Conservation (phyloP, 495 filamentous ascomycete genomes). For the Neurospora cerealis region DNA sequence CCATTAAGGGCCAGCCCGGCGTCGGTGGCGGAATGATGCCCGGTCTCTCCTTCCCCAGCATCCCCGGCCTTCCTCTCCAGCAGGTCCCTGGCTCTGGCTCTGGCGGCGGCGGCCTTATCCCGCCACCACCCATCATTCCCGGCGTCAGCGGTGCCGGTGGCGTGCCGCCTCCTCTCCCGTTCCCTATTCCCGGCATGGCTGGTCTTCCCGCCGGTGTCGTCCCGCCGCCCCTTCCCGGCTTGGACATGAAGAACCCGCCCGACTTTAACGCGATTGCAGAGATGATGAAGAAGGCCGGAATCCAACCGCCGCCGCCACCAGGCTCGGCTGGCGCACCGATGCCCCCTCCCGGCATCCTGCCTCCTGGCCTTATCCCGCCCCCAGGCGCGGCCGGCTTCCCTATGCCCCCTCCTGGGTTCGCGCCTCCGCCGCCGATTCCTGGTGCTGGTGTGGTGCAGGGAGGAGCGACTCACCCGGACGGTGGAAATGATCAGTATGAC, state of each 20-base stretch:
- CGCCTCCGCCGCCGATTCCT: conserved; percentile 18
- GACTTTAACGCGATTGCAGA: conserved; percentile 60
- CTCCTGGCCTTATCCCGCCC: conserved; percentile 42
- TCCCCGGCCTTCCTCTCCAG: conserved; percentile 40
- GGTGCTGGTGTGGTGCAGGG: conserved; percentile 19
- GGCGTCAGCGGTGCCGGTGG: conserved; percentile 2
- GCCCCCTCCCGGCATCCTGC: conserved; percentile 38
- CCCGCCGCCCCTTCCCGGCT: conserved; percentile 35
- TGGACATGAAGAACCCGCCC: conserved; percentile 50
- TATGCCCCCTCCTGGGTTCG: conserved; percentile 35
- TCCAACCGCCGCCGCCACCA: conserved; percentile 36
- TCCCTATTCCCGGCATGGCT: conserved; percentile 28
- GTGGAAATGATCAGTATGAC: conserved; percentile 4
- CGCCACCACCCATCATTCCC: conserved; percentile 21
- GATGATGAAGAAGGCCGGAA: conserved; percentile 47
- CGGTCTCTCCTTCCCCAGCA: conserved; percentile 32
- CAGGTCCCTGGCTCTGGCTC: conserved; percentile 14
- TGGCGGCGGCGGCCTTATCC: conserved; percentile 13
- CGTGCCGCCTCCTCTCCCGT: conserved; percentile 22
- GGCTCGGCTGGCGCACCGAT: conserved; percentile 8
- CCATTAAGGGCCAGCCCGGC: conserved; percentile 27
- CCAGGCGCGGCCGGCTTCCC: conserved; percentile 29
- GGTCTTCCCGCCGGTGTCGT: conserved; percentile 38
- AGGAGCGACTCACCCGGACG: neutral
- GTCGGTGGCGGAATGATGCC: conserved; percentile 22